Evolutionary conservation across 257 asterid genomes (phyloP), one percentile per base, ranked within the genome.

Genomic region (Ophiorrhiza pumila): DNA sequence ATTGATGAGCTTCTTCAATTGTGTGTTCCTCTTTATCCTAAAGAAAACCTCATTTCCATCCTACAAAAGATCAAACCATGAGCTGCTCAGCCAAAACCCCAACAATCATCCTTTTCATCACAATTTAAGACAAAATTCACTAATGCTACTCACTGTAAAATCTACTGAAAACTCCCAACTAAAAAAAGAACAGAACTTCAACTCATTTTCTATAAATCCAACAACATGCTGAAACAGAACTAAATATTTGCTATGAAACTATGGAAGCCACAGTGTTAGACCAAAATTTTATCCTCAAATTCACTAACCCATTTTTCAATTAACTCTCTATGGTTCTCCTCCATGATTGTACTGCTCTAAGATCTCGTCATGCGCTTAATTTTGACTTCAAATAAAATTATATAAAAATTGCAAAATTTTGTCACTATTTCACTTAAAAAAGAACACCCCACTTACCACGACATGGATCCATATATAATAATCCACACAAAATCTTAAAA

Each of bases 41-140:
- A 83, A 83, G 75, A 81, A 81, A 8, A 78, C 77, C 71, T 78
- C 80, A 64, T 62, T 79, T 7, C 88, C 88, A 69, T 84, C 86
- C 86, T 84, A 37, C 64, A 79, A 4, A 69, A 34, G 8, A 34
- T 23, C 23, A 6, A 9, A 37, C 4, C 3, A 60, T 39, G 63
- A 43, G 9, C 37, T 15, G 17, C 32, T 35, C n/a, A 39, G 2
- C 22, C 32, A n/a, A 52, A 50, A 29, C 5, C 55, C 10, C n/a
- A 61, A 4, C 18, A 32, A 34, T 13, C 14, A 0, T n/a, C 5
- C 10, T 56, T 10, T 25, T 25, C 34, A 2, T 25, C 61, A 56
- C 11, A n/a, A n/a, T n/a, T n/a, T n/a, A n/a, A n/a, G n/a, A n/a
- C n/a, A n/a, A n/a, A n/a, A n/a, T n/a, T n/a, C n/a, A n/a, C n/a